A percentile compares a stretch with the other conserved stretches of the same genome.
These are phyloP conservation scores for Volvariella surrecta DNA, from an alignment of 1,284 basidiomycete genomes.

Conservation along the genomic window DNA sequence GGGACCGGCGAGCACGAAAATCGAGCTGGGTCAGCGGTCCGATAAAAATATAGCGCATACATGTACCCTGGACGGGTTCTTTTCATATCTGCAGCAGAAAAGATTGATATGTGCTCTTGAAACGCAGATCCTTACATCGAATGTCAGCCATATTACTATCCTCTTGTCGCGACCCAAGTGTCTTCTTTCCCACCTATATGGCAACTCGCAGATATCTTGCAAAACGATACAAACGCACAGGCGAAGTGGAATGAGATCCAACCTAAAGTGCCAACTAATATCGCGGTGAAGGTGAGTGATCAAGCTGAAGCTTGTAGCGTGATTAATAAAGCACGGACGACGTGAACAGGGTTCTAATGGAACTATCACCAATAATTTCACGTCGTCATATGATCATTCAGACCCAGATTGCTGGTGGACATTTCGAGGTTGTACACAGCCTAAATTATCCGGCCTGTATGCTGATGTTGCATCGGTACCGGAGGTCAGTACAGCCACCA, in stretches of 20 bases:
- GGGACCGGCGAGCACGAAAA: too few species aligned
- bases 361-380: conserved; percentile 21
- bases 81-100: too few species aligned
- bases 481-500: conserved; percentile 28
- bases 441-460: conserved; percentile 32
- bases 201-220: conserved; percentile 33
- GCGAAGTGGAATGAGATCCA: conserved; percentile 27
- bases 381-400: conserved; percentile 17
- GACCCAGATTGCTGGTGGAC: conserved; percentile 58
- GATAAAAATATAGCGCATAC: too few species aligned
- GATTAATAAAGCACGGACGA: conserved; percentile 23
- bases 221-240: conserved; percentile 36
- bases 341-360: conserved; percentile 34
- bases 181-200: conserved; percentile 39
- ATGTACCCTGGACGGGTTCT: too few species aligned
- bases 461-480: conserved; percentile 56
- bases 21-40: too few species aligned
- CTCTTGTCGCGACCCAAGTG: conserved; percentile 29
- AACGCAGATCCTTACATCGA: conserved; percentile 24
- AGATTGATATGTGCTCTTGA: background rate
- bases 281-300: conserved; percentile 23
- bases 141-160: conserved; percentile 32
- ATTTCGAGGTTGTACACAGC: conserved; percentile 45
- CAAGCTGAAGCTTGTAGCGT: conserved; percentile 8
- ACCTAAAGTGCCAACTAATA: conserved; percentile 20